Conservation (phyloP, 108 stramenopile genomes). For the Skeletonema costatum region DNA sequence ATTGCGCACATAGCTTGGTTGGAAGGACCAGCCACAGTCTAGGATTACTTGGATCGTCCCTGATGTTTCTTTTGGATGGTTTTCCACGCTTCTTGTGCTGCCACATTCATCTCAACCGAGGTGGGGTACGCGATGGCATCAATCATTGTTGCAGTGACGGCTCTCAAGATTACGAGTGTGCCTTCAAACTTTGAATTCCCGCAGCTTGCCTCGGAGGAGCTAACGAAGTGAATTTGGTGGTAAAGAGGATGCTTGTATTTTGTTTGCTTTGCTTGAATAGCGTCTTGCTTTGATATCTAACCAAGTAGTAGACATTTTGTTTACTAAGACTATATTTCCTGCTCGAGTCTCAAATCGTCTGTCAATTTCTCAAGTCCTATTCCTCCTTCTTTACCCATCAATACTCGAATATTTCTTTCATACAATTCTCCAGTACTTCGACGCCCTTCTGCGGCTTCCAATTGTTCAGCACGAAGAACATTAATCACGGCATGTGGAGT, state of each 20-base stretch:
- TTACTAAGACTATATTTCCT: conserved; percentile 10
- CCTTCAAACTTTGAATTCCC: too few relatives aligned
- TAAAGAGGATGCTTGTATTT: too few relatives aligned
- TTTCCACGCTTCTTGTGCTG: not conserved
- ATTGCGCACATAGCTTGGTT: not conserved
- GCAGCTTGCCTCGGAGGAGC: too few relatives aligned
- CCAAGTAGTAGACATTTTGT: too few relatives aligned
- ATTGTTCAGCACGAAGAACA: conserved; percentile 77
- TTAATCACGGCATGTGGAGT: conserved; percentile 85
- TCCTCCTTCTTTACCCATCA: conserved; percentile 48
- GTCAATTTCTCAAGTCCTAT: conserved; percentile 59
- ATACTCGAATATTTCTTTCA: conserved; percentile 61
- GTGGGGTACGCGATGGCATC: not conserved
- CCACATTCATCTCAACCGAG: not conserved
- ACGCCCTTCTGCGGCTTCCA: conserved; percentile 74
- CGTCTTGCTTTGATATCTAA: too few relatives aligned
- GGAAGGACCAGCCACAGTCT: not conserved
- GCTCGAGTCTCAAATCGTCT: conserved; percentile 64
- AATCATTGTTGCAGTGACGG: not conserved
- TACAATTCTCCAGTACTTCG: conserved; percentile 62
- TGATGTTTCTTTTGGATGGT: not conserved
- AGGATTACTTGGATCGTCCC: not conserved
- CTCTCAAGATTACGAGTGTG: not conserved
- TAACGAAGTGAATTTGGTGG: too few relatives aligned
- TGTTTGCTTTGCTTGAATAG: too few relatives aligned